These are phyloP conservation scores for Fomitiporia mediterranea DNA, from an alignment of 1,284 basidiomycete species.

Conservation along the genomic window DNA sequence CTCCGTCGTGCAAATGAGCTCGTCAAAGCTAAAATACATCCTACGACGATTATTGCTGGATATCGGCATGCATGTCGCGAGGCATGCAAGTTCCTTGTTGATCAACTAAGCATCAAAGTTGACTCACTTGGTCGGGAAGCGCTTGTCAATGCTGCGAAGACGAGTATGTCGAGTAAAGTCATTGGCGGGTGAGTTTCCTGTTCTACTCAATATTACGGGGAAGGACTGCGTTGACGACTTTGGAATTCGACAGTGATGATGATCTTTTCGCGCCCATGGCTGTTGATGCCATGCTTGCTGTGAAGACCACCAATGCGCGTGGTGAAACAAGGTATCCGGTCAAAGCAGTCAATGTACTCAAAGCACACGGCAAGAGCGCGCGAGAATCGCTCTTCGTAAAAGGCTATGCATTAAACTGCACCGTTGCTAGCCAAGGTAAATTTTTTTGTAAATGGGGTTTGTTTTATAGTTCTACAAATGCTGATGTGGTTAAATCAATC, in stretches of 20 bases:
- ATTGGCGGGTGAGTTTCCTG: conserved; percentile 78
- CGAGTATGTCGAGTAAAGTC: conserved; percentile 99
- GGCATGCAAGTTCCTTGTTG: conserved; percentile 97
- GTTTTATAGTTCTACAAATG: too few relatives aligned
- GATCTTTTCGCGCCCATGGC: conserved; percentile 98
- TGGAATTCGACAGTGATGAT: conserved; percentile 67
- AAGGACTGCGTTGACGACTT: conserved; percentile 8
- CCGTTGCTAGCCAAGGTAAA: conserved; percentile 98
- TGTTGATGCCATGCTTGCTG: conserved; percentile 97
- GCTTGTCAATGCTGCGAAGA: conserved; percentile 96
- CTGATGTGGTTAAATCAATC: conserved; percentile 22
- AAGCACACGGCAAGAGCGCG: conserved; percentile 96
- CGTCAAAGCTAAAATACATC: conserved; percentile 98
- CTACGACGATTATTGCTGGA: conserved; percentile 98
- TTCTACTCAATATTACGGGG: conserved; percentile 13
- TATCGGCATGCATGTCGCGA: conserved; percentile 97
- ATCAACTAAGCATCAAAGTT: conserved; percentile 95
- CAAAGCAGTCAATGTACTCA: conserved; percentile 99
- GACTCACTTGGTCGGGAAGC: conserved; percentile 89
- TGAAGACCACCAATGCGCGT: conserved; percentile 90
- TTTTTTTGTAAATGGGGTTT: too few relatives aligned
- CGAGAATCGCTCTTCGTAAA: conserved; percentile 94
- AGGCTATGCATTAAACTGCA: conserved; percentile 98
- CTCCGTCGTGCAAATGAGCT: conserved; percentile 95
- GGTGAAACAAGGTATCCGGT: conserved; percentile 99